phyloP scores from a whole-genome alignment of 2,329 filamentous ascomycete species.

The Tolypocladium amazonense region DNA sequence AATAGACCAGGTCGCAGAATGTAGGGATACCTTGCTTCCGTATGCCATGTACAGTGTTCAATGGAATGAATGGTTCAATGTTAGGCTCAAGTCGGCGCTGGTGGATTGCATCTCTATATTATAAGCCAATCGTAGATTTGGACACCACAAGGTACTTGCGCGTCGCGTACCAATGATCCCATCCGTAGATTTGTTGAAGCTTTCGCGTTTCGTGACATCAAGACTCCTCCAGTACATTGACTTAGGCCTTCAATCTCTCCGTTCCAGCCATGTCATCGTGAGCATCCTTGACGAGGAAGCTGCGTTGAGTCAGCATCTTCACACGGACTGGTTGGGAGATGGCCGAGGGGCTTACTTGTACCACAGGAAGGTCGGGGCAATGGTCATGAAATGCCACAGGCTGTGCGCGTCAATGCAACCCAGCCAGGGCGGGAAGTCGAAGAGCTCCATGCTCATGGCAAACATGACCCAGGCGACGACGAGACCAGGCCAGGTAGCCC shows the following conservation, averaged over 20 bases:
- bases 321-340: not conserved
- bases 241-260: slow-evolving; percentile 56
- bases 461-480: slow-evolving; percentile 86
- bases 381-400: slow-evolving; percentile 91
- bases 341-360: slow-evolving; percentile 64
- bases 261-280: slow-evolving; percentile 65
- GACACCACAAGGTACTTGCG: not conserved
- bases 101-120: too few species aligned
- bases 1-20: not conserved
- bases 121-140: not conserved
- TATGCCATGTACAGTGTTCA: not conserved
- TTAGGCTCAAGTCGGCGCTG: not conserved
- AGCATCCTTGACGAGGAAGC: slow-evolving; percentile 79
- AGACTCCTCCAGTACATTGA: not conserved
- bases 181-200: not conserved
- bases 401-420: slow-evolving; percentile 87
- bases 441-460: slow-evolving; percentile 90
- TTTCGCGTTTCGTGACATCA: not conserved
- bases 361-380: slow-evolving; percentile 79
- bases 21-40: not conserved
- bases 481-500: slow-evolving; percentile 83
- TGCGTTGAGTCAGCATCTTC: slow-evolving; percentile 25
- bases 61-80: not conserved
- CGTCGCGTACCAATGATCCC: not conserved
- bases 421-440: slow-evolving; percentile 82